Conservation (phyloP, 2,329 filamentous ascomycete species). For the Botrytis paeoniae region DNA sequence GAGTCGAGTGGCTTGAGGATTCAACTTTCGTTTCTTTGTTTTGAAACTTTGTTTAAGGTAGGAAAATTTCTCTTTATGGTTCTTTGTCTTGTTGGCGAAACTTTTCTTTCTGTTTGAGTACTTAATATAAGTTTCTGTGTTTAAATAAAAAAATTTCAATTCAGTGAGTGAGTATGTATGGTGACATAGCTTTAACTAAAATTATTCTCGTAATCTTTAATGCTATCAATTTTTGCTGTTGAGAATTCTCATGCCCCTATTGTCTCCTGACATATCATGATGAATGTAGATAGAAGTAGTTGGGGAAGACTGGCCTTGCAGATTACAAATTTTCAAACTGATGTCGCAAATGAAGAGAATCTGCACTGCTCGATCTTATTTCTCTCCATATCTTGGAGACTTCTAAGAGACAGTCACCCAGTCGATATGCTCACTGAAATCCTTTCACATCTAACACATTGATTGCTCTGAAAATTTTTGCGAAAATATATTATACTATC, state of each 20-base stretch:
- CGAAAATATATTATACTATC: background rate
- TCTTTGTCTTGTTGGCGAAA: background rate
- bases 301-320: too few relatives aligned
- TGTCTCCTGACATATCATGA: background rate
- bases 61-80: background rate
- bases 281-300: too few relatives aligned
- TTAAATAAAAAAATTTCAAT: too few relatives aligned
- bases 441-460: background rate
- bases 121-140: background rate
- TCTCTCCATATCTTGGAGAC: background rate
- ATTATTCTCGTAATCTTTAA: background rate
- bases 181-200: background rate
- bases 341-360: background rate
- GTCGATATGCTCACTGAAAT: background rate
- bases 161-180: background rate
- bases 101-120: background rate
- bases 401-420: background rate
- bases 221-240: background rate
- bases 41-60: background rate
- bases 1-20: background rate
- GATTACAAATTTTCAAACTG: background rate
- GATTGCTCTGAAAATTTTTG: background rate
- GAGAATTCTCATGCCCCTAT: background rate
- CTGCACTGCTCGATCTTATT: background rate
- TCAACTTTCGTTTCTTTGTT: background rate